Evolutionary conservation across 495 filamentous ascomycete species (phyloP).

Genomic region (Daldinia grandis): DNA sequence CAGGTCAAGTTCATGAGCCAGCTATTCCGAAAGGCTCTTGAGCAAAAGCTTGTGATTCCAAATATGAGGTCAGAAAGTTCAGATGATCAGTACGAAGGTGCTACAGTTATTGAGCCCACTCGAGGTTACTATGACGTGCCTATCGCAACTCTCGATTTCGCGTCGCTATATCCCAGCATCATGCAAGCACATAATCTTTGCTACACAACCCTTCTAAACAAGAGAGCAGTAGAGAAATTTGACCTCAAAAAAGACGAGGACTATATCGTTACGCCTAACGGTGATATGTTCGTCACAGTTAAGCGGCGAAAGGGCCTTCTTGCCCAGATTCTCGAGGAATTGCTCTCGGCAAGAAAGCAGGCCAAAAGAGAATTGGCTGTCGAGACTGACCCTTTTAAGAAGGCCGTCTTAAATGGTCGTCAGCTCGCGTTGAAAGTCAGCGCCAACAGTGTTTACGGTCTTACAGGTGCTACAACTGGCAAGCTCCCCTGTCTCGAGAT

Average conservation of each 20-base stretch:
- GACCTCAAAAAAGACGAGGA: constrained; percentile 83
- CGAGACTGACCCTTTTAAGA: constrained; percentile 96
- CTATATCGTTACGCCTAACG: constrained; percentile 94
- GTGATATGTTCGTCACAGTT: constrained; percentile 88
- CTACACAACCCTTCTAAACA: constrained; percentile 93
- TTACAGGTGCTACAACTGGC: constrained; percentile 94
- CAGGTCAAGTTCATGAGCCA: constrained; percentile 99
- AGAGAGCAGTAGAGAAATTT: constrained; percentile 76
- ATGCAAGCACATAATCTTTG: constrained; percentile 99
- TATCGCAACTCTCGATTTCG: constrained; percentile 98
- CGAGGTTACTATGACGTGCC: constrained; percentile 93
- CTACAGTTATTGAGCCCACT: constrained; percentile 95
- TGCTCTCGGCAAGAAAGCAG: constrained; percentile 86
- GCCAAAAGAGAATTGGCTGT: constrained; percentile 90
- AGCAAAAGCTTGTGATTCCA: constrained; percentile 92
- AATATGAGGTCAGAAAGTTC: constrained; percentile 71
- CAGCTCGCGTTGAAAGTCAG: constrained; percentile 96
- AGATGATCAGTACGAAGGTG: constrained; percentile 94
- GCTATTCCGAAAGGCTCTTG: constrained; percentile 91
- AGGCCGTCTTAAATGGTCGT: constrained; percentile 95
- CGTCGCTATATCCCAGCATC: constrained; percentile 96
- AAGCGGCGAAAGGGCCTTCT: constrained; percentile 92
- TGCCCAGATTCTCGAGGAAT: constrained; percentile 92
- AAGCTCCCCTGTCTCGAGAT: constrained; percentile 96
- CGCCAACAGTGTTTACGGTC: constrained; percentile 97